Conservation (phyloP, 1,284 basidiomycete species). For the Moesziomyces parantarcticus region DNA sequence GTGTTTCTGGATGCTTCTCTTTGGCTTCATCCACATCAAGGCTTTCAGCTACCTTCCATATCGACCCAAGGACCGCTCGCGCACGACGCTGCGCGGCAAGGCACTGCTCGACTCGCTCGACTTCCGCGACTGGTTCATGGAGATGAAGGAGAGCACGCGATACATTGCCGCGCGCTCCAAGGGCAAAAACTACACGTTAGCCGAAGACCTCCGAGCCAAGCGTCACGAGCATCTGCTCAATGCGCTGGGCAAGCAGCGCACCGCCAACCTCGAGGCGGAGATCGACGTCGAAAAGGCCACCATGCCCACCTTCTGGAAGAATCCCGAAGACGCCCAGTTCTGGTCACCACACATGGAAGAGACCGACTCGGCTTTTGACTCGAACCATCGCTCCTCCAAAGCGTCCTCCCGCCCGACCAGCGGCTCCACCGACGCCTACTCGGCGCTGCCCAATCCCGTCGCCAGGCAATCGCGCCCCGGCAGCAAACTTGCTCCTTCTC, state of each 20-base stretch:
- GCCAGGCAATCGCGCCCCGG: neutral
- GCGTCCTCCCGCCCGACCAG: neutral
- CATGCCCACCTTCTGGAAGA: conserved; percentile 48
- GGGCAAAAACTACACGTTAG: conserved; percentile 45
- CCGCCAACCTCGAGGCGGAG: conserved; percentile 33
- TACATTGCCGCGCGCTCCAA: conserved; percentile 48
- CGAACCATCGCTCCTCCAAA: neutral
- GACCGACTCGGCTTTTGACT: neutral
- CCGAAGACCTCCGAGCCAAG: conserved; percentile 53
- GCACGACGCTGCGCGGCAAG: conserved; percentile 34
- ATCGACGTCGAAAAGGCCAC: conserved; percentile 41
- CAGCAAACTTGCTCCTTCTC: neutral
- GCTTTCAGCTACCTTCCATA: conserved; percentile 81
- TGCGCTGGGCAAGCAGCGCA: conserved; percentile 47
- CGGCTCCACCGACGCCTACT: conserved; percentile 5
- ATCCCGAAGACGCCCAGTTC: conserved; percentile 19
- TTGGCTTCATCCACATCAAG: conserved; percentile 78
- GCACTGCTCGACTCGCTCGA: conserved; percentile 55
- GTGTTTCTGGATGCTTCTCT: conserved; percentile 76
- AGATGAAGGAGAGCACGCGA: conserved; percentile 52
- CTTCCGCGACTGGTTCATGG: conserved; percentile 58
- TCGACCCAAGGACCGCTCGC: conserved; percentile 57
- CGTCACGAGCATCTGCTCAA: conserved; percentile 50
- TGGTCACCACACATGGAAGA: conserved; percentile 6
- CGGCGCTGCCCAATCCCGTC: conserved; percentile 3